Evolutionary conservation across 352 stramenopile genomes (phyloP).

Genomic region (Phytophthora sojae): DNA sequence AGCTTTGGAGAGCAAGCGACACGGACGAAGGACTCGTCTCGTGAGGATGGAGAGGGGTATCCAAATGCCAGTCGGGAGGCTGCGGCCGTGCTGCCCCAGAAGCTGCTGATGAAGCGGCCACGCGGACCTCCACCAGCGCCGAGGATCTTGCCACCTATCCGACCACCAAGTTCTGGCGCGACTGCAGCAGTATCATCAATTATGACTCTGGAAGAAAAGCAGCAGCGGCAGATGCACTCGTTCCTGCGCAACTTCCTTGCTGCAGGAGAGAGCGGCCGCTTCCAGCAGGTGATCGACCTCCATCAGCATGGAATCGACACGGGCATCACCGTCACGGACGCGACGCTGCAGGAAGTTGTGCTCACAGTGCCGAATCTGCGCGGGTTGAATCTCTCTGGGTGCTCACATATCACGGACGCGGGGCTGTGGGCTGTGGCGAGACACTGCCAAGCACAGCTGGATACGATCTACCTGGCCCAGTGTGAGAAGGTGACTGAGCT

Average conservation of each 20-base stretch:
- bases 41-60: constrained; percentile 18
- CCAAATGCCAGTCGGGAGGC: constrained; percentile 8
- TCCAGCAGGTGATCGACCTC: constrained; percentile 84
- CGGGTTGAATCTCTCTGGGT: constrained; percentile 70
- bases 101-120: constrained; percentile 48
- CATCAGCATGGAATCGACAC: constrained; percentile 88
- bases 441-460: constrained; percentile 65
- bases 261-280: constrained; percentile 70
- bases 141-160: constrained; percentile 36
- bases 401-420: constrained; percentile 87
- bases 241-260: constrained; percentile 93
- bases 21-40: constrained; percentile 16
- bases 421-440: constrained; percentile 88
- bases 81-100: constrained; percentile 18
- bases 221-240: constrained; percentile 85
- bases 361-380: constrained; percentile 71
- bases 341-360: constrained; percentile 92
- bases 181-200: constrained; percentile 1
- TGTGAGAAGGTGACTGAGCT: constrained; percentile 89
- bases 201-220: constrained; percentile 64
- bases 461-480: constrained; percentile 81
- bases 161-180: constrained; percentile 12
- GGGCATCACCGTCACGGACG: constrained; percentile 88
- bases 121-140: constrained; percentile 17
- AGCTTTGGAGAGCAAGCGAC: constrained; percentile 20